These are phyloP conservation scores for Aegilops bicornis DNA, from an alignment of 176 grass and related monocot species.

Conservation along the genomic window DNA sequence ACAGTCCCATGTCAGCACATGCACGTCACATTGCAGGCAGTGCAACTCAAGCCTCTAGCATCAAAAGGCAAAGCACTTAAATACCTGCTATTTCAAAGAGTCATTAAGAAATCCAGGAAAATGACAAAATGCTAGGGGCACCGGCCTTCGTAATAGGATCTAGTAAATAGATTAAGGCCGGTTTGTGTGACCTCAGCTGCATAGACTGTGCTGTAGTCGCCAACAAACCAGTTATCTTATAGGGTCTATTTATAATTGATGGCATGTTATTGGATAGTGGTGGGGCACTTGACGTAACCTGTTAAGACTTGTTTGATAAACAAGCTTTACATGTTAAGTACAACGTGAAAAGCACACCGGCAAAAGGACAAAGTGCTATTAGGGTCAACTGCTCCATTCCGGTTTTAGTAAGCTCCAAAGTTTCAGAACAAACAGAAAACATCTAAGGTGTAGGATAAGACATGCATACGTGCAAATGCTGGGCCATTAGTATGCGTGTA, in stretches of 20 bases:
- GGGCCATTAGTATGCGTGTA: neutral
- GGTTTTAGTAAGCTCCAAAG: neutral
- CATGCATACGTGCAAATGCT: neutral
- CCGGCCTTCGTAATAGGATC: constrained; percentile 16
- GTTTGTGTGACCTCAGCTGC: neutral
- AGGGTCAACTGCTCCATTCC: neutral
- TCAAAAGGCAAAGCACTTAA: constrained; percentile 25
- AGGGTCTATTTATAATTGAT: neutral
- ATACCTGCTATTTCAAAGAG: neutral
- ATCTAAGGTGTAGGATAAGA: neutral
- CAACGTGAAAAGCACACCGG: neutral
- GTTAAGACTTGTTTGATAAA: neutral
- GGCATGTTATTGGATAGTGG: neutral
- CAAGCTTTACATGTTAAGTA: neutral
- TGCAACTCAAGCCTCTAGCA: neutral
- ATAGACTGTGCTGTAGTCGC: neutral
- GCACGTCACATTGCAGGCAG: constrained; percentile 20
- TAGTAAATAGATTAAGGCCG: neutral
- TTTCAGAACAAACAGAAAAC: neutral
- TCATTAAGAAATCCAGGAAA: constrained; percentile 8
- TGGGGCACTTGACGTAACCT: neutral
- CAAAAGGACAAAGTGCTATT: neutral
- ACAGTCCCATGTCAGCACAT: constrained; percentile 22
- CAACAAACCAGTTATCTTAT: neutral
- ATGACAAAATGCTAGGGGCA: constrained; percentile 12